Evolutionary conservation across 805 yeast species (phyloP).

Genomic region (Metschnikowia lachancei): DNA sequence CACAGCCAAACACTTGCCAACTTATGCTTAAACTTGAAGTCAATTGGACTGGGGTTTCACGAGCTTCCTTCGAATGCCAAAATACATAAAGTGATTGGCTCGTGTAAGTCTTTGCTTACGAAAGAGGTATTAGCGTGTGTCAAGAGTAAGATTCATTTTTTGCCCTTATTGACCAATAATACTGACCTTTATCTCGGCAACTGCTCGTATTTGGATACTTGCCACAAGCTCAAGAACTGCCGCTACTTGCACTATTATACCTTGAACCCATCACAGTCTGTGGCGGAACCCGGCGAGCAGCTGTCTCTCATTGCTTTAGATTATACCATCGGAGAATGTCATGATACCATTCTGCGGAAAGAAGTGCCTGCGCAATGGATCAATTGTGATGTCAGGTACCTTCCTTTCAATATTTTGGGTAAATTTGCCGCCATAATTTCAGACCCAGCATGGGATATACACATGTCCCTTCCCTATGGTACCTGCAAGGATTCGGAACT

Average conservation of each 20-base stretch:
- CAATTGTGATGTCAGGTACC: constrained; percentile 71
- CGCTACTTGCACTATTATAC: constrained; percentile 76
- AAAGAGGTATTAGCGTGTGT: constrained; percentile 16
- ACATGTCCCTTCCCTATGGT: constrained; percentile 79
- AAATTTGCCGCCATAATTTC: constrained; percentile 80
- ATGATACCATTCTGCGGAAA: constrained; percentile 33
- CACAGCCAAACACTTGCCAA: constrained; percentile 30
- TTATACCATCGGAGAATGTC: constrained; percentile 50
- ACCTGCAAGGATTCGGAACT: constrained; percentile 77
- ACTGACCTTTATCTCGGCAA: constrained; percentile 80
- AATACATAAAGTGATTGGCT: constrained; percentile 16
- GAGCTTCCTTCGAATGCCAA: constrained; percentile 18
- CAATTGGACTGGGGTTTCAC: constrained; percentile 16
- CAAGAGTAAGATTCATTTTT: constrained; percentile 28
- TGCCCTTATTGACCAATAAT: constrained; percentile 32
- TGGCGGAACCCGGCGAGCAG: not conserved
- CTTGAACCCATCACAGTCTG: constrained; percentile 35
- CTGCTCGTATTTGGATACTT: constrained; percentile 90
- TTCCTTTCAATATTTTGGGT: constrained; percentile 72
- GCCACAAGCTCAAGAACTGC: constrained; percentile 80
- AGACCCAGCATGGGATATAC: constrained; percentile 97
- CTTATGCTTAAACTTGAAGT: constrained; percentile 17
- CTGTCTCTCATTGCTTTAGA: constrained; percentile 27
- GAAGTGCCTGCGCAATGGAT: constrained; percentile 76
- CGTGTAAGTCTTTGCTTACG: constrained; percentile 16